A percentile compares a stretch with the other conserved stretches of the same genome.
Evolutionary conservation across 805 yeast species (phyloP).

Genomic region (Yarrowia osloensis): DNA sequence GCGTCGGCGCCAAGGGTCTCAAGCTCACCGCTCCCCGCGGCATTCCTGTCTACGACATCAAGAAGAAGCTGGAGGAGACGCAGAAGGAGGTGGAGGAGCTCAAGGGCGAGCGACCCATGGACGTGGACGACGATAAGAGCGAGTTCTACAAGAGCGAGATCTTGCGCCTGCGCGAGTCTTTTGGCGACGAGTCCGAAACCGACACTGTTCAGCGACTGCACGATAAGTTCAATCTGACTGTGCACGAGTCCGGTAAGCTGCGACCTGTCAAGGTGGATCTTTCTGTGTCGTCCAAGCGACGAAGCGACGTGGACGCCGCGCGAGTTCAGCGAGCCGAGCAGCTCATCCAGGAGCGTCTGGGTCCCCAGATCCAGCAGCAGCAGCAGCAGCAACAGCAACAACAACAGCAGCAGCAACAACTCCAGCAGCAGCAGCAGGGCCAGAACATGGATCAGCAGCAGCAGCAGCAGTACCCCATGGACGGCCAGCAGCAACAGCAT

Average conservation of each 20-base stretch:
- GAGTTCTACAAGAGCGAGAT: slow-evolving; percentile 37
- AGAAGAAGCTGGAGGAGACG: slow-evolving; percentile 34
- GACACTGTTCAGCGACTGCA: slow-evolving; percentile 11
- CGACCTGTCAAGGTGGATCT: slow-evolving; percentile 21
- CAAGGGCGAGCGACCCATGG: slow-evolving; percentile 34
- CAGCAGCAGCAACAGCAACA: slow-evolving; percentile 13
- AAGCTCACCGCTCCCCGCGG: slow-evolving; percentile 33
- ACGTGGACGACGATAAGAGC: slow-evolving; percentile 34
- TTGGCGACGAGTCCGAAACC: slow-evolving; percentile 35
- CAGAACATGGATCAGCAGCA: slow-evolving; percentile 21
- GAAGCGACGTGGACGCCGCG: slow-evolving; percentile 18
- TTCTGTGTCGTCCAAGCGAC: slow-evolving; percentile 1
- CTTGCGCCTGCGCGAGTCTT: slow-evolving; percentile 39
- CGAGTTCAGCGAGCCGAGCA: slow-evolving; percentile 23
- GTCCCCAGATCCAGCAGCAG: slow-evolving; percentile 8
- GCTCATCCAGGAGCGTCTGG: slow-evolving; percentile 26
- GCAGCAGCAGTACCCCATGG: slow-evolving; percentile 22
- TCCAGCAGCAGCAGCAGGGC: slow-evolving; percentile 3
- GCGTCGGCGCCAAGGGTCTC: slow-evolving; percentile 34
- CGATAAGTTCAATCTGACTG: slow-evolving; percentile 20
- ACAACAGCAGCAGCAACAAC: background rate
- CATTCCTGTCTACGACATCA: slow-evolving; percentile 32
- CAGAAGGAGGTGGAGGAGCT: slow-evolving; percentile 39
- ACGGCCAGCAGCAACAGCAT: slow-evolving; percentile 19
- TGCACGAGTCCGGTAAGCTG: slow-evolving; percentile 19